Conservation (phyloP, 495 filamentous ascomycete species). For the Lentithecium fluviatile region DNA sequence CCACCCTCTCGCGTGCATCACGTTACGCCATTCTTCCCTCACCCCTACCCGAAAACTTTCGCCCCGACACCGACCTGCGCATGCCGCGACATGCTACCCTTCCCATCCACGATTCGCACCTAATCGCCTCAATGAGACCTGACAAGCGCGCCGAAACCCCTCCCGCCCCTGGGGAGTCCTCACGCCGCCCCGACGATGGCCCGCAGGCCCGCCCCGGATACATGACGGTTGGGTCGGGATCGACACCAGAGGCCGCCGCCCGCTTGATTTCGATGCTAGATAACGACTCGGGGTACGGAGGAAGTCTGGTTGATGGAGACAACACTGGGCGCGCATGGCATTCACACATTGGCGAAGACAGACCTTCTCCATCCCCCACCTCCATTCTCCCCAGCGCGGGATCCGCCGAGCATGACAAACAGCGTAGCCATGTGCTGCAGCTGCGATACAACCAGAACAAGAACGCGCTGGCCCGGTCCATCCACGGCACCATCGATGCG, state of each 20-base stretch:
- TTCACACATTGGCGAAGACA: conserved; percentile 64
- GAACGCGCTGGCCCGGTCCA: conserved; percentile 76
- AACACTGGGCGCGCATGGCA: conserved; percentile 56
- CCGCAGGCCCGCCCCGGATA: conserved; percentile 58
- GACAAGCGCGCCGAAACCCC: conserved; percentile 54
- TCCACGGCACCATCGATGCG: conserved; percentile 79
- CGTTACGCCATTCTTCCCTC: conserved; percentile 23
- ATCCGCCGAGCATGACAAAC: conserved; percentile 58
- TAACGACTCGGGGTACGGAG: conserved; percentile 88
- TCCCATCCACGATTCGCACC: conserved; percentile 1
- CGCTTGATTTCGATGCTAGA: conserved; percentile 70
- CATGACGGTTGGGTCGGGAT: conserved; percentile 84
- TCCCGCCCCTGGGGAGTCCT: conserved; percentile 40
- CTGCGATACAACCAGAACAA: conserved; percentile 83
- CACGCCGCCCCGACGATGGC: conserved; percentile 5
- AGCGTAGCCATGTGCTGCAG: conserved; percentile 72
- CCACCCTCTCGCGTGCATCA: conserved; percentile 1
- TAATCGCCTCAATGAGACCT: conserved; percentile 63
- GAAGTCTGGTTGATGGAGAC: conserved; percentile 61
- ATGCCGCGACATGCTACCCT: conserved; percentile 22
- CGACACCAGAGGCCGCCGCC: conserved; percentile 70
- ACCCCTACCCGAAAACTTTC: not conserved
- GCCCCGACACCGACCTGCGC: not conserved
- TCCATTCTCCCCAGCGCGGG: conserved; percentile 51
- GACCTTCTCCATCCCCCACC: conserved; percentile 60